Conservation (phyloP, 306 rosid species). For the Prunus padus region DNA sequence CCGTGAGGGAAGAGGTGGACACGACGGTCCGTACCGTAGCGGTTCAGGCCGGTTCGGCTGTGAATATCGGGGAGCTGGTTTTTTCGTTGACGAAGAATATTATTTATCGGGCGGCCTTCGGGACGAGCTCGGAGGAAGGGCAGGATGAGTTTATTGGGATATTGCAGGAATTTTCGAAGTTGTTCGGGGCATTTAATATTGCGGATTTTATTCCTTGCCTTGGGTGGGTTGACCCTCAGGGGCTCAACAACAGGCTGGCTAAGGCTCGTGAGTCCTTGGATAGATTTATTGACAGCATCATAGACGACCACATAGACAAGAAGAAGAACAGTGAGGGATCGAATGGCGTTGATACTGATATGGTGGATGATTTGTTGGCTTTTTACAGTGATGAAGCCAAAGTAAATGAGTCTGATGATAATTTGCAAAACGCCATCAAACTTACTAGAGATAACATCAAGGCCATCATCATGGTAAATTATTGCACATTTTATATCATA, state of each 20-base stretch:
- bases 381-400: slow-evolving; percentile 49
- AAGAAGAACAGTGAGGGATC: slow-evolving; percentile 11
- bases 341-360: slow-evolving; percentile 45
- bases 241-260: slow-evolving; percentile 47
- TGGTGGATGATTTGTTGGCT: slow-evolving; percentile 88
- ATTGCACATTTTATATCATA: background rate
- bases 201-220: slow-evolving; percentile 68
- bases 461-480: slow-evolving; percentile 79
- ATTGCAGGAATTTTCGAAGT: slow-evolving; percentile 74
- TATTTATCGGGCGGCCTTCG: slow-evolving; percentile 76
- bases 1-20: slow-evolving; percentile 75
- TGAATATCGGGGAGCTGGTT: slow-evolving; percentile 65
- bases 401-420: slow-evolving; percentile 42
- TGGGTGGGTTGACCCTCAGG: slow-evolving; percentile 65
- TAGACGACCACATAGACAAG: slow-evolving; percentile 61
- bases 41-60: slow-evolving; percentile 24
- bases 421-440: slow-evolving; percentile 45
- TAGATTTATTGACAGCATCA: slow-evolving; percentile 59
- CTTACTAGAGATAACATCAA: slow-evolving; percentile 84
- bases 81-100: slow-evolving; percentile 63
- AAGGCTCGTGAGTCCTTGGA: slow-evolving; percentile 60
- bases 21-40: slow-evolving; percentile 26
- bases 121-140: slow-evolving; percentile 52
- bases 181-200: slow-evolving; percentile 82
- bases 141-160: slow-evolving; percentile 74